These are phyloP conservation scores for Termitomyces sp. DNA, from an alignment of 768 basidiomycete genomes.

Conservation along the genomic window DNA sequence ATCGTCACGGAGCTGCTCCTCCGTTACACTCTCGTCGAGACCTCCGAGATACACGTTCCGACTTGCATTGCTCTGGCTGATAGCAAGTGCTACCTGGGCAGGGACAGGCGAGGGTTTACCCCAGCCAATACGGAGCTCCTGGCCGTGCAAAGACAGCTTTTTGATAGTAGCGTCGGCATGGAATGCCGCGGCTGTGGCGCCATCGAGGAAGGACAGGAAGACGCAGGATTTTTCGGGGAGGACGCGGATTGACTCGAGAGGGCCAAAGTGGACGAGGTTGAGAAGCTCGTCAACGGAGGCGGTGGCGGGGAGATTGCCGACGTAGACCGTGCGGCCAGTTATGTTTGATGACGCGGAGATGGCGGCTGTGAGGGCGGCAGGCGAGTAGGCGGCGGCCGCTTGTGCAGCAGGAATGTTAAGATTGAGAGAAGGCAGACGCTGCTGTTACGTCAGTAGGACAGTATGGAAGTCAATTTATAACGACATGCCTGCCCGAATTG, in stretches of 20 bases:
- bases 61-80: constrained; percentile 88
- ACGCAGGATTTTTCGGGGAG: constrained; percentile 97
- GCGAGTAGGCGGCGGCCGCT: constrained; percentile 59
- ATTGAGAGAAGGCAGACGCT: constrained; percentile 61
- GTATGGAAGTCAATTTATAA: no score
- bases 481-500: constrained; percentile 60
- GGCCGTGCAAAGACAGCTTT: constrained; percentile 87
- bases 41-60: constrained; percentile 97
- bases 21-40: constrained; percentile 83
- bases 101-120: constrained; percentile 92
- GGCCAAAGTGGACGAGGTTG: constrained; percentile 96
- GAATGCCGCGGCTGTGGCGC: constrained; percentile 89
- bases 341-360: constrained; percentile 60
- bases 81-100: constrained; percentile 78
- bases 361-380: constrained; percentile 70
- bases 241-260: constrained; percentile 90
- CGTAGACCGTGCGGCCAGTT: constrained; percentile 89
- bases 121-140: constrained; percentile 99
- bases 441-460: no score
- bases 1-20: constrained; percentile 89
- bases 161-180: constrained; percentile 95
- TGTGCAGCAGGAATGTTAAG: constrained; percentile 67
- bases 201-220: constrained; percentile 96
- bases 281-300: constrained; percentile 97
- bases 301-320: constrained; percentile 92